Percentiles rank a stretch among this genome's conserved stretches.
Evolutionary conservation across 805 yeast genomes (phyloP).

Genomic region (Metahyphopichia silvanorum): DNA sequence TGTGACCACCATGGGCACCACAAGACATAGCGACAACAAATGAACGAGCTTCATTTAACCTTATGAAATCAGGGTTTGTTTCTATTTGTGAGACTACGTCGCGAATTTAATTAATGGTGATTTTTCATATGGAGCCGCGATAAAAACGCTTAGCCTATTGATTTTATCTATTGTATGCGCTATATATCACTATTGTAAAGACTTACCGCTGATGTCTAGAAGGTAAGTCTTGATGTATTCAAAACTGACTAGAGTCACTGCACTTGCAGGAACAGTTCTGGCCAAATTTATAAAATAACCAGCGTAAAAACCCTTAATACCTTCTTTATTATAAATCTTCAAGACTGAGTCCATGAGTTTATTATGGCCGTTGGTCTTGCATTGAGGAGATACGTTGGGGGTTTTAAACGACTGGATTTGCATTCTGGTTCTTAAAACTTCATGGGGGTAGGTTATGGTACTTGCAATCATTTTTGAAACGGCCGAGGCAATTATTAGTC

Average conservation of each 20-base stretch:
- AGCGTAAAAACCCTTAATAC: slow-evolving; percentile 78
- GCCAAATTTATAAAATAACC: slow-evolving; percentile 85
- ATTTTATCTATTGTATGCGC: too few relatives aligned
- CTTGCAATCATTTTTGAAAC: slow-evolving; percentile 87
- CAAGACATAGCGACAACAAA: not conserved
- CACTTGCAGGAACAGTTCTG: slow-evolving; percentile 92
- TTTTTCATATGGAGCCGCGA: too few relatives aligned
- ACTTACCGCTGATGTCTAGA: slow-evolving; percentile 27
- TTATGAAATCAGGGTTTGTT: too few relatives aligned
- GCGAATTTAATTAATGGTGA: too few relatives aligned
- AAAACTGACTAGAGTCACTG: slow-evolving; percentile 90
- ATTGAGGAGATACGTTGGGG: too few relatives aligned
- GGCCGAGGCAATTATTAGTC: slow-evolving; percentile 59
- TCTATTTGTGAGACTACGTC: too few relatives aligned
- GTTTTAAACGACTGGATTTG: slow-evolving; percentile 52
- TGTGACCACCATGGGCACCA: not conserved
- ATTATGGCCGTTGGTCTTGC: slow-evolving; percentile 13
- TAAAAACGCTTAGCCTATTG: too few relatives aligned
- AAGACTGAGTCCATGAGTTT: slow-evolving; percentile 29
- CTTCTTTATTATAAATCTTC: slow-evolving; percentile 60
- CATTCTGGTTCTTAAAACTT: slow-evolving; percentile 85
- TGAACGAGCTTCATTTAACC: too few relatives aligned
- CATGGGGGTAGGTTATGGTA: slow-evolving; percentile 91
- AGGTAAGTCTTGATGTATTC: slow-evolving; percentile 70
- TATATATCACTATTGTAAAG: not conserved